Conservation (phyloP, 805 yeast species). For the Blastobotrys mokoenaii region DNA sequence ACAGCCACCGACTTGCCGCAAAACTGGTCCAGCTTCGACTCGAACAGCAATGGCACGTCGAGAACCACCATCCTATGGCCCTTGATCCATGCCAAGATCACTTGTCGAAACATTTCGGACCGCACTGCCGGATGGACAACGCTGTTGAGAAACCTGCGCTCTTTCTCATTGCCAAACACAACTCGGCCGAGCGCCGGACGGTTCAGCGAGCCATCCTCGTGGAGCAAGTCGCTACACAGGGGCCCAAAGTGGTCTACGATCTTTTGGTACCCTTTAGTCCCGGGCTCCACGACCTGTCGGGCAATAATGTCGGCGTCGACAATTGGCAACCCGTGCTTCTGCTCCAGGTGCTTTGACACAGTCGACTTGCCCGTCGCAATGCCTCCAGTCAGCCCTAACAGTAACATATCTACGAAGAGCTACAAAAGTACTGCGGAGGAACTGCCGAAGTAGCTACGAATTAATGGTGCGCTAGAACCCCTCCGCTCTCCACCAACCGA, state of each 20-base stretch:
- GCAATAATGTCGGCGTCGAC: conserved; percentile 93
- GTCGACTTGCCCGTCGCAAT: conserved; percentile 97
- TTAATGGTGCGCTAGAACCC: background rate
- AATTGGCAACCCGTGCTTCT: conserved; percentile 46
- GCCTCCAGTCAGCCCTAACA: conserved; percentile 95
- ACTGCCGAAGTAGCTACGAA: background rate
- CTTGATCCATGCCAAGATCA: conserved; percentile 47
- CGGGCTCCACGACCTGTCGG: conserved; percentile 75
- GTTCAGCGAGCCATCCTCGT: conserved; percentile 45
- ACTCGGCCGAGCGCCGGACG: conserved; percentile 67
- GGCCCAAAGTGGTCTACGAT: conserved; percentile 54
- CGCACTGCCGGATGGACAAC: conserved; percentile 87
- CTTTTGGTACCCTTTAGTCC: conserved; percentile 55
- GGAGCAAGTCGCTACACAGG: conserved; percentile 36
- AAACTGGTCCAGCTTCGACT: conserved; percentile 56
- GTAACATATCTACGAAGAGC: conserved; percentile 61
- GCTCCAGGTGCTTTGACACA: conserved; percentile 53
- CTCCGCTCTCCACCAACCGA: background rate
- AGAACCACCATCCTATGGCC: conserved; percentile 57
- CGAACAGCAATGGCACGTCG: conserved; percentile 89
- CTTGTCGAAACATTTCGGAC: conserved; percentile 50
- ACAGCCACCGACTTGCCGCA: conserved; percentile 72
- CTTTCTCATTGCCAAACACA: conserved; percentile 62
- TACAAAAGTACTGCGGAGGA: too few relatives aligned
- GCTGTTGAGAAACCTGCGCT: conserved; percentile 52